phyloP scores from a whole-genome alignment of 2,329 filamentous ascomycete species.

The Monilinia vaccinii-corymbosi region DNA sequence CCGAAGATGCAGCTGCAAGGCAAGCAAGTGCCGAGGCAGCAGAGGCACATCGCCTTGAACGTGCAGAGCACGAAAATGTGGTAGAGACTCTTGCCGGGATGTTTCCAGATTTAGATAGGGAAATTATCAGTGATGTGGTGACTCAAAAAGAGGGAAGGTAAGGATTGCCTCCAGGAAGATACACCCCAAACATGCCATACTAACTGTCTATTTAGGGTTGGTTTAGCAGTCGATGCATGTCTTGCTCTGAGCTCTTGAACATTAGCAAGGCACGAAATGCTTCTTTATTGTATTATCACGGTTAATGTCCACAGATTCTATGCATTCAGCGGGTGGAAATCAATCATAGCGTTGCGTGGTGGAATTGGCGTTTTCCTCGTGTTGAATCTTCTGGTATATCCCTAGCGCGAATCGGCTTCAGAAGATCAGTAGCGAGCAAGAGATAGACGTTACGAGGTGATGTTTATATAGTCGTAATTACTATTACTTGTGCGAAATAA shows the following conservation, averaged over 20 bases:
- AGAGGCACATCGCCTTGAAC: constrained; percentile 73
- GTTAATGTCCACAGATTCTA: constrained; percentile 8
- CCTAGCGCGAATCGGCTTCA: constrained; percentile 7
- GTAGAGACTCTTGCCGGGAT: constrained; percentile 92
- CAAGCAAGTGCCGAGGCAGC: constrained; percentile 87
- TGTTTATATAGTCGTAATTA: constrained; percentile 11
- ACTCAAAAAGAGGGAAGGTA: constrained; percentile 90
- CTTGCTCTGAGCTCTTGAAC: constrained; percentile 49
- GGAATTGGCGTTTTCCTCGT: constrained; percentile 8
- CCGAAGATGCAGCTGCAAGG: constrained; percentile 79
- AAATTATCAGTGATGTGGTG: constrained; percentile 94
- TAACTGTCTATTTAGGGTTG: constrained; percentile 48
- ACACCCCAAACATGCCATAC: constrained; percentile 19
- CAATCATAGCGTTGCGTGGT: constrained; percentile 12
- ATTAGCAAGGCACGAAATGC: neutral
- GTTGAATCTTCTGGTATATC: constrained; percentile 12
- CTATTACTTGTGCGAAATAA: constrained; percentile 8
- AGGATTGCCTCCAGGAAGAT: constrained; percentile 28
- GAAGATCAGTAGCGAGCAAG: constrained; percentile 5
- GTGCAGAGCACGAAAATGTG: constrained; percentile 78
- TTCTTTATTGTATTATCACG: constrained; percentile 5
- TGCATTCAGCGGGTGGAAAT: constrained; percentile 11
- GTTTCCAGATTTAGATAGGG: constrained; percentile 91
- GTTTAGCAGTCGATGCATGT: constrained; percentile 77
- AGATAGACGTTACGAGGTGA: neutral